These are phyloP conservation scores for Phylloporus arenicola DNA, from an alignment of 768 basidiomycete genomes.

Conservation along the genomic window DNA sequence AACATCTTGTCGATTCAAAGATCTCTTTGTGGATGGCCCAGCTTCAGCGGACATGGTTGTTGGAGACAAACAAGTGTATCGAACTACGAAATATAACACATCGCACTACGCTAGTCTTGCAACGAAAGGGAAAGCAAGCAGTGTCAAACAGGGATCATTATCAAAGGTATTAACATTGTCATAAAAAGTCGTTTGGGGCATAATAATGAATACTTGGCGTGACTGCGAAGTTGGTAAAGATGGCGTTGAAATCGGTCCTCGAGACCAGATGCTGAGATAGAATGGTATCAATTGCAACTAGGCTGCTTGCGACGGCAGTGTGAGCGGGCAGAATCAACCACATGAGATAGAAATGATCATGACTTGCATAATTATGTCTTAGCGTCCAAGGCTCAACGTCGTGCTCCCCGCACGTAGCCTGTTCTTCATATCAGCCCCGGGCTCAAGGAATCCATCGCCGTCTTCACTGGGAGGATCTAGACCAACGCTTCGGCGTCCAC, in stretches of 20 bases:
- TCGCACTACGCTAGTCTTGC: not conserved
- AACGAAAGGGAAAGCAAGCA: conserved; percentile 3
- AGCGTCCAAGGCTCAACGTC: conserved; percentile 18
- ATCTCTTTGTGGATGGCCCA: conserved; percentile 38
- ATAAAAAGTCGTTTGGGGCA: conserved; percentile 21
- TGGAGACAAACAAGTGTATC: not conserved
- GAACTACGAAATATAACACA: not conserved
- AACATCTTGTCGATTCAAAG: conserved; percentile 65
- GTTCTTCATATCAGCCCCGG: conserved; percentile 15
- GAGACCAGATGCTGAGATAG: conserved; percentile 16
- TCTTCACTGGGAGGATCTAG: conserved; percentile 24
- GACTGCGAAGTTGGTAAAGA: conserved; percentile 6
- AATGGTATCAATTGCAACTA: conserved; percentile 10
- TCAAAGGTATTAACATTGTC: conserved; percentile 20
- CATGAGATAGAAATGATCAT: conserved; percentile 6
- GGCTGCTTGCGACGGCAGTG: conserved; percentile 10
- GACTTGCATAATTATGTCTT: conserved; percentile 13
- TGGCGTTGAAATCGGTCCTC: conserved; percentile 17
- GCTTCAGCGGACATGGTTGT: conserved; percentile 29
- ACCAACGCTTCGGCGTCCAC: conserved; percentile 41
- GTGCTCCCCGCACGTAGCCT: conserved; percentile 28
- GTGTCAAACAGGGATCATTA: conserved; percentile 15
- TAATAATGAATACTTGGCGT: conserved; percentile 7
- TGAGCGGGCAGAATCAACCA: conserved; percentile 10
- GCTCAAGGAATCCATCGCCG: conserved; percentile 11